Conservation (phyloP, 768 basidiomycete genomes). For the Auricularia auricula-judae region DNA sequence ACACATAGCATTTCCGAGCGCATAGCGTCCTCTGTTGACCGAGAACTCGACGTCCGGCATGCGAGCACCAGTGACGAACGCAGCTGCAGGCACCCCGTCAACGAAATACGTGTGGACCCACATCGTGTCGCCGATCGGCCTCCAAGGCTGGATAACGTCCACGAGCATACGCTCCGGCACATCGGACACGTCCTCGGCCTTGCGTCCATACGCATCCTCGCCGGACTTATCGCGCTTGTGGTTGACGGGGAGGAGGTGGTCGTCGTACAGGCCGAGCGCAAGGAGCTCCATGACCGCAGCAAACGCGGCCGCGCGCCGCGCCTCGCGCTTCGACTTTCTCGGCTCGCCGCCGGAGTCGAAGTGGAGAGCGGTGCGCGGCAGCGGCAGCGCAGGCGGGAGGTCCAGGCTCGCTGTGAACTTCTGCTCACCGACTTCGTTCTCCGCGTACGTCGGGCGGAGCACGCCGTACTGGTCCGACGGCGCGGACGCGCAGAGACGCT, state of each 20-base stretch:
- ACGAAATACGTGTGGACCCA: slow-evolving; percentile 56
- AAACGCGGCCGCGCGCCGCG: slow-evolving; percentile 75
- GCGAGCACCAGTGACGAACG: slow-evolving; percentile 54
- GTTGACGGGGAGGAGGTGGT: slow-evolving; percentile 67
- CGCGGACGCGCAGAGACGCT: slow-evolving; percentile 67
- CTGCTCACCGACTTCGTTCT: slow-evolving; percentile 25
- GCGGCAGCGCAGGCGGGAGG: slow-evolving; percentile 58
- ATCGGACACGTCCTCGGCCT: slow-evolving; percentile 30
- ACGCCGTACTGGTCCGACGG: slow-evolving; percentile 58
- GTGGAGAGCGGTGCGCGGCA: slow-evolving; percentile 39
- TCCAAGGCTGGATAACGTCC: slow-evolving; percentile 57
- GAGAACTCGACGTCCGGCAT: slow-evolving; percentile 37
- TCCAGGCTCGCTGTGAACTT: slow-evolving; percentile 41
- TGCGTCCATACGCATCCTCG: slow-evolving; percentile 42
- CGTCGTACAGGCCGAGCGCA: slow-evolving; percentile 66
- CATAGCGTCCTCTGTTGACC: neutral
- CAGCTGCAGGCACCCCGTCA: slow-evolving; percentile 39
- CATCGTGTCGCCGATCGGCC: slow-evolving; percentile 31
- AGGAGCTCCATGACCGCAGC: slow-evolving; percentile 61
- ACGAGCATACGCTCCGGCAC: slow-evolving; percentile 50
- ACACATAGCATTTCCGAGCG: neutral
- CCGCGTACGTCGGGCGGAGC: slow-evolving; percentile 45
- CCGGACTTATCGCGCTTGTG: slow-evolving; percentile 35
- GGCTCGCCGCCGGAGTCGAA: slow-evolving; percentile 41
- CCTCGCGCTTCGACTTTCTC: slow-evolving; percentile 63